Evolutionary conservation across 2,329 filamentous ascomycete genomes (phyloP), one percentile per base, ranked within the genome.

Genomic region (Ophiostoma ulmi): DNA sequence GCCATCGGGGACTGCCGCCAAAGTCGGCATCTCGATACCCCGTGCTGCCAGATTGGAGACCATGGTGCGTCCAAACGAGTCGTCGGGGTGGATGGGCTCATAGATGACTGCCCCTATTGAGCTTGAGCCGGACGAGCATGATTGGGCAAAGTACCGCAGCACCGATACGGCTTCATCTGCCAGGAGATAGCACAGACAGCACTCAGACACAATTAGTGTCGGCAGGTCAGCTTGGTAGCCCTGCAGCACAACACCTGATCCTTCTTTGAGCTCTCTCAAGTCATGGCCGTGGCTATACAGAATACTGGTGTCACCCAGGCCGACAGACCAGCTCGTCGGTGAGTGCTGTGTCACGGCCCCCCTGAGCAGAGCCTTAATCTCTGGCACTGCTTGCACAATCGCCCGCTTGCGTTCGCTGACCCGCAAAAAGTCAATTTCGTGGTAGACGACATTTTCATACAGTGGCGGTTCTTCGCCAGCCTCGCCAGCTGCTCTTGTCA

Each of bases 41-140:
- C 95, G 86, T 2, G 91, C 86, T 0, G 91, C 91, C 0, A 99
- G 87, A 76, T 99, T 99, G 1, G 91, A 88, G 0, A 94, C 88
- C 95, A 99, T 99, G 74, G 93, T 94, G 74, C 87, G 87, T 3
- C 95, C 95, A 76, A 99, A 99, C 5, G 93, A 81, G 77, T 97
- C 94, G 73, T 91, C 82, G 0, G 94, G 92, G 2, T 88, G 86
- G 72, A 97, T 91, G 0, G 95, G 94, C 78, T 99, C 95, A 82
- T 99, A 99, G 36, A 98, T 80, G 55, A 97, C 81, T 3, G 96
- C 80, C 79, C 85, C 75, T 13, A 72, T 36, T n/a, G 22, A 36
- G 13, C 31, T 31, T 31, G 31, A 31, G 31, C 31, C 4, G 31
- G 31, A 31, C 31, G 26, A 14, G n/a, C 11, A 52, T 80, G 2